These are phyloP conservation scores for Syncephalastrum sp. DNA, from an alignment of 371 early-diverging fungal species.

Conservation along the genomic window DNA sequence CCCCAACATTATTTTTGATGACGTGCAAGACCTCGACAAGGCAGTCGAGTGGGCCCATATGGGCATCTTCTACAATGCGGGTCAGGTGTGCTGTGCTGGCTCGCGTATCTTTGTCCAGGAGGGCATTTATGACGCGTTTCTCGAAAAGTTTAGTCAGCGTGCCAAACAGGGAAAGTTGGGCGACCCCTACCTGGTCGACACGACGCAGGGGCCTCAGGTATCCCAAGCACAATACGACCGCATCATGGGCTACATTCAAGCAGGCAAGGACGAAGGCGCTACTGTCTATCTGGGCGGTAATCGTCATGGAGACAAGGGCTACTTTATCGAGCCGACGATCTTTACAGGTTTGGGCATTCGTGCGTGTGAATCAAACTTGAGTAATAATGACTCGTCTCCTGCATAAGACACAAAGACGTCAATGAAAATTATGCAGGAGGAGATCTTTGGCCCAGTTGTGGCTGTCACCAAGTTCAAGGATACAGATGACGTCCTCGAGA, in stretches of 20 bases:
- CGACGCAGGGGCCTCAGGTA: constrained; percentile 75
- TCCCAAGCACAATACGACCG: constrained; percentile 75
- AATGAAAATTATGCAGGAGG: constrained; percentile 68
- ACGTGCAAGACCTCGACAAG: constrained; percentile 72
- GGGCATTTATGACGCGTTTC: constrained; percentile 73
- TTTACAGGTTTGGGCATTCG: constrained; percentile 34
- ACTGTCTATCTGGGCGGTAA: constrained; percentile 48
- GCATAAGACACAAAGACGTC: constrained; percentile 24
- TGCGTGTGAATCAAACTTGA: too few species aligned
- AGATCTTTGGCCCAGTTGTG: constrained; percentile 82
- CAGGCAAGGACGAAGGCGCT: constrained; percentile 49
- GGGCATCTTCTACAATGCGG: constrained; percentile 81
- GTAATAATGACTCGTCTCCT: background rate
- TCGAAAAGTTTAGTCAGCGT: constrained; percentile 60
- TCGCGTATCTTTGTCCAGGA: constrained; percentile 88
- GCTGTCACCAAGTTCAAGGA: constrained; percentile 64
- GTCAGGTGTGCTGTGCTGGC: constrained; percentile 82
- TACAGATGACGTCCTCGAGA: constrained; percentile 68
- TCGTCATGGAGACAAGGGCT: constrained; percentile 47
- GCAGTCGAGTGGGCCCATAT: constrained; percentile 71
- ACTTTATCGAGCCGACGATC: constrained; percentile 51
- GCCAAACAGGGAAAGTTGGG: constrained; percentile 60
- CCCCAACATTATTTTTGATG: constrained; percentile 88
- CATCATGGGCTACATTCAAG: constrained; percentile 55
- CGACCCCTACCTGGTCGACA: constrained; percentile 50